phyloP scores from a whole-genome alignment of 768 basidiomycete genomes.

The Tremella yokohamensis region DNA sequence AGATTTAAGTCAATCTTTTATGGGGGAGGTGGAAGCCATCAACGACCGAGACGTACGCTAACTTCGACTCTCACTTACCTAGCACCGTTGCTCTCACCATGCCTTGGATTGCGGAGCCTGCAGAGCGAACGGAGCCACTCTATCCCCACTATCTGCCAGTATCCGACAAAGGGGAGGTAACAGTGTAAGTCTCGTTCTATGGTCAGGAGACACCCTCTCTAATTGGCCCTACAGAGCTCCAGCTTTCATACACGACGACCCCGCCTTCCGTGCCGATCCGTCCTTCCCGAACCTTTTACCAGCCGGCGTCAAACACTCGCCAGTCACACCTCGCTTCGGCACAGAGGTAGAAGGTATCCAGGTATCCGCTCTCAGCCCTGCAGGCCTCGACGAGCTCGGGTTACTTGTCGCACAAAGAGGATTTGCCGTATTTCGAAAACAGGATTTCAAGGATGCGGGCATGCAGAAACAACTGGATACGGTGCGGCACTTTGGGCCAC shows the following conservation, averaged over 20 bases:
- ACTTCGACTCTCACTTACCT: too few relatives aligned
- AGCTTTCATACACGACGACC: constrained; percentile 3
- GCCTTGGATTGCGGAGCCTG: too few relatives aligned
- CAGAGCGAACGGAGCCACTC: too few relatives aligned
- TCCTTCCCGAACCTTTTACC: neutral
- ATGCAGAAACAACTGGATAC: constrained; percentile 17
- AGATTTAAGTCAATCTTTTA: too few relatives aligned
- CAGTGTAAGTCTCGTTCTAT: too few relatives aligned
- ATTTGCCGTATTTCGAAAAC: constrained; percentile 14
- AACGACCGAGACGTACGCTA: too few relatives aligned
- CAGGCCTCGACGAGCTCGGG: constrained; percentile 18
- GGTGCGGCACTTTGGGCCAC: constrained; percentile 16
- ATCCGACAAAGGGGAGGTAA: too few relatives aligned
- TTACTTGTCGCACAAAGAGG: constrained; percentile 19
- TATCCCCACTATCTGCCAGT: too few relatives aligned
- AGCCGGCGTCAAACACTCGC: neutral
- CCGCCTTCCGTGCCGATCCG: constrained; percentile 3
- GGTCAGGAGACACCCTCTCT: too few relatives aligned
- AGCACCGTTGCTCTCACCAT: too few relatives aligned
- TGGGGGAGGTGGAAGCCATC: too few relatives aligned
- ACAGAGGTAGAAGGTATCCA: constrained; percentile 12
- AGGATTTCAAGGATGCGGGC: constrained; percentile 15
- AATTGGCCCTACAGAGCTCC: neutral
- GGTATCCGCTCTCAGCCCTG: constrained; percentile 6
- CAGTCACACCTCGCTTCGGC: constrained; percentile 17